Evolutionary conservation across 768 basidiomycete species (phyloP).

Genomic region (Boletales sp.): DNA sequence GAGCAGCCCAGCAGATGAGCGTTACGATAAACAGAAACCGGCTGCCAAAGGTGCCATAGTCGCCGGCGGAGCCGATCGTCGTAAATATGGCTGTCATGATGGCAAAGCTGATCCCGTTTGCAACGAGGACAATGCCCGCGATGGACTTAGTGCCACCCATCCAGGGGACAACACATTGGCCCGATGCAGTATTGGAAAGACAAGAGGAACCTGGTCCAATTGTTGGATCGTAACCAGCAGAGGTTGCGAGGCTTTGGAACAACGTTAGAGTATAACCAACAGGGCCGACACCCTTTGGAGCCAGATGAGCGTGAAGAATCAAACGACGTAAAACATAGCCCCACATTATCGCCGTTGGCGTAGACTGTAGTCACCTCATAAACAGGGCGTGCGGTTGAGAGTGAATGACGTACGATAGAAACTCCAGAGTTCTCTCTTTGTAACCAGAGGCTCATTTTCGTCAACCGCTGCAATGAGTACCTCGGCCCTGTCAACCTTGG

Average conservation of each 20-base stretch:
- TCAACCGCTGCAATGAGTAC: slow-evolving; percentile 38
- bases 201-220: slow-evolving; percentile 72
- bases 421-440: slow-evolving; percentile 71
- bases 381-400: background rate
- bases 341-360: slow-evolving; percentile 78
- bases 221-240: slow-evolving; percentile 72
- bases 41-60: slow-evolving; percentile 54
- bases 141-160: slow-evolving; percentile 69
- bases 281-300: slow-evolving; percentile 61
- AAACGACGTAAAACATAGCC: slow-evolving; percentile 6
- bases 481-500: slow-evolving; percentile 11
- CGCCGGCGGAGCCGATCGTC: slow-evolving; percentile 52
- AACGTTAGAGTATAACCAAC: slow-evolving; percentile 64
- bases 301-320: background rate
- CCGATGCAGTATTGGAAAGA: slow-evolving; percentile 50
- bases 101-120: slow-evolving; percentile 75
- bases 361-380: slow-evolving; percentile 48
- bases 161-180: slow-evolving; percentile 79
- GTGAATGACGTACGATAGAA: slow-evolving; percentile 53
- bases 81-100: slow-evolving; percentile 82
- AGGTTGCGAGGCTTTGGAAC: slow-evolving; percentile 68
- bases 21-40: slow-evolving; percentile 75
- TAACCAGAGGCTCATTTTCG: slow-evolving; percentile 65
- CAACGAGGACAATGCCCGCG: slow-evolving; percentile 70
- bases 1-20: slow-evolving; percentile 74